Conservation (phyloP, 345 rosid species). For the Kandelia obovata region DNA sequence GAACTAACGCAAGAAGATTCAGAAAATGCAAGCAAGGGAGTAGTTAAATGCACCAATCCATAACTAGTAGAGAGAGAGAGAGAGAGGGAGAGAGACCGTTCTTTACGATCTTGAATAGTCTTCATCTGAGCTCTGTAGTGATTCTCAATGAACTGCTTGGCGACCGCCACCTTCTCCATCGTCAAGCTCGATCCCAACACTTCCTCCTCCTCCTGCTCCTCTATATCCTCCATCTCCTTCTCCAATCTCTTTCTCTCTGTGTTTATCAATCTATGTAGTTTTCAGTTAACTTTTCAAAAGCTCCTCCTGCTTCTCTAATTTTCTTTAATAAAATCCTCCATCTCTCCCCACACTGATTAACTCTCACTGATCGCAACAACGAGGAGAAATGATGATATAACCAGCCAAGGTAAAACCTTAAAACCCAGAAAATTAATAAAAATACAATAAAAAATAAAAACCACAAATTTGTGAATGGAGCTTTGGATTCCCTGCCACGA, state of each 20-base stretch:
- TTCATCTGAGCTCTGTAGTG: constrained; percentile 91
- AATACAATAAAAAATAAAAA: no score
- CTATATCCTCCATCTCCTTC: constrained; percentile 43
- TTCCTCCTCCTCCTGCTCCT: constrained; percentile 48
- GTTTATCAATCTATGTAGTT: background rate
- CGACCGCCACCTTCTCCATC: constrained; percentile 98
- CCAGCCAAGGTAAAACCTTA: no score
- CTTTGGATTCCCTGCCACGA: no score
- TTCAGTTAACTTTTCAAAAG: background rate
- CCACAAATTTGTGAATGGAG: no score
- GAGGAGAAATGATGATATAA: no score
- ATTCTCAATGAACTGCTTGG: constrained; percentile 95
- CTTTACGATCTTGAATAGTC: constrained; percentile 84
- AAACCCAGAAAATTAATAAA: no score
- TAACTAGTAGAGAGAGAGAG: background rate
- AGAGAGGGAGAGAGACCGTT: constrained; percentile 45
- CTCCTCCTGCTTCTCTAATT: background rate
- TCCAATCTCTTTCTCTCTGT: constrained; percentile 25
- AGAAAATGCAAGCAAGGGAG: background rate
- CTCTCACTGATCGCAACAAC: background rate
- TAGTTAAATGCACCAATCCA: background rate
- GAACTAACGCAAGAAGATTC: no score
- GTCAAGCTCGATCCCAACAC: constrained; percentile 84
- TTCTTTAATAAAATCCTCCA: constrained; percentile 20
- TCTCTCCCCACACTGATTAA: background rate